Conservation (phyloP, 73 alveolate genomes). For the Stentor coeruleus region DNA sequence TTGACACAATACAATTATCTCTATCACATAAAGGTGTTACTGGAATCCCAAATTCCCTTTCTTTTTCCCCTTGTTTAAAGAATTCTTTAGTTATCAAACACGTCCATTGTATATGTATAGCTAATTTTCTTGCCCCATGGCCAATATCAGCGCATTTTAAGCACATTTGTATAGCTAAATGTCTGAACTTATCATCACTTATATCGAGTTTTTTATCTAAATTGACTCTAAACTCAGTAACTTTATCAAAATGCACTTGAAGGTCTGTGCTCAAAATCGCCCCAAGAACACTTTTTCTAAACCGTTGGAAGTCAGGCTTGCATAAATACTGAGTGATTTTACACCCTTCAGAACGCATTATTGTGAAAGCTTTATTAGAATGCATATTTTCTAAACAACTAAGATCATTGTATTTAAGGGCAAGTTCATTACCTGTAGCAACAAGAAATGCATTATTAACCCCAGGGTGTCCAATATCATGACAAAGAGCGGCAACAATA, state of each 20-base stretch:
- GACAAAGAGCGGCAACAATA: not conserved
- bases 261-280: not conserved
- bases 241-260: not conserved
- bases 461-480: not conserved
- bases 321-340: not conserved
- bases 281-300: not conserved
- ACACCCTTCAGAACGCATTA: not conserved
- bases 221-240: not conserved
- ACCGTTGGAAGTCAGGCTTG: not conserved
- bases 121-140: constrained; percentile 9
- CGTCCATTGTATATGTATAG: not conserved
- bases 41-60: not conserved
- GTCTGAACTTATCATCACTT: not conserved
- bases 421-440: not conserved
- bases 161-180: not conserved
- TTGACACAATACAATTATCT: not conserved
- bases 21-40: not conserved
- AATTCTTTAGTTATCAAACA: not conserved
- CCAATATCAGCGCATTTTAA: not conserved
- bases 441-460: constrained; percentile 5
- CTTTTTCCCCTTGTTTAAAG: not conserved
- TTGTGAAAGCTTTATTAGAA: not conserved
- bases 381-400: not conserved
- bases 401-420: not conserved
- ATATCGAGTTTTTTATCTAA: not conserved